Evolutionary conservation across 495 filamentous ascomycete genomes (phyloP).

Genomic region (Podospora tetraspora): DNA sequence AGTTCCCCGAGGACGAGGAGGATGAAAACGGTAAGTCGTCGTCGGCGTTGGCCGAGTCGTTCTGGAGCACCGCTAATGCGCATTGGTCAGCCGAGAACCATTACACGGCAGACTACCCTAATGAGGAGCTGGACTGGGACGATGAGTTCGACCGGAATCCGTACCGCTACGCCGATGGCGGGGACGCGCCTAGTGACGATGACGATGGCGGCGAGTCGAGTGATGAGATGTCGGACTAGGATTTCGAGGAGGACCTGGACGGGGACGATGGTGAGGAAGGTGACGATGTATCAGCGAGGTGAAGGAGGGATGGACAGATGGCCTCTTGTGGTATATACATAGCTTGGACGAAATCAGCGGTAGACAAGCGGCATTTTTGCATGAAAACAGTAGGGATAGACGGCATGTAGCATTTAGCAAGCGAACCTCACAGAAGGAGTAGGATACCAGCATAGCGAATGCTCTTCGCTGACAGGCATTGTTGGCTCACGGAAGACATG

Average conservation of each 20-base stretch:
- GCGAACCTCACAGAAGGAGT: not conserved
- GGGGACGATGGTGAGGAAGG: not conserved
- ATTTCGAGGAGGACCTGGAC: not conserved
- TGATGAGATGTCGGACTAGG: not conserved
- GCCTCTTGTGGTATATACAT: not conserved
- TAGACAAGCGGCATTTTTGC: not conserved
- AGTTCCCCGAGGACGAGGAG: conserved; percentile 49
- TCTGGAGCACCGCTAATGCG: not conserved
- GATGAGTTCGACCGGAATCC: conserved; percentile 46
- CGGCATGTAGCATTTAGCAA: not conserved
- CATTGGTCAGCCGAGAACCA: conserved; percentile 46
- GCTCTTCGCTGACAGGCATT: not conserved
- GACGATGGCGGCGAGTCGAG: not conserved
- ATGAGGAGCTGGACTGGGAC: conserved; percentile 51
- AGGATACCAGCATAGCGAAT: not conserved
- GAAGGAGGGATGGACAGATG: not conserved
- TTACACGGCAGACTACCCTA: conserved; percentile 51
- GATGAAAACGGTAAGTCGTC: conserved; percentile 48
- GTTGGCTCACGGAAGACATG: not conserved
- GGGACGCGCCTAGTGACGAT: not conserved
- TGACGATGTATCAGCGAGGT: conserved; percentile 32
- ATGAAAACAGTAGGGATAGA: not conserved
- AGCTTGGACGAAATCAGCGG: not conserved
- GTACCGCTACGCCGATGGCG: conserved; percentile 31
- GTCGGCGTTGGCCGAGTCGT: too few relatives aligned